These are phyloP conservation scores for Xylaria arbuscula DNA, from an alignment of 2,329 filamentous ascomycete genomes.

Conservation along the genomic window DNA sequence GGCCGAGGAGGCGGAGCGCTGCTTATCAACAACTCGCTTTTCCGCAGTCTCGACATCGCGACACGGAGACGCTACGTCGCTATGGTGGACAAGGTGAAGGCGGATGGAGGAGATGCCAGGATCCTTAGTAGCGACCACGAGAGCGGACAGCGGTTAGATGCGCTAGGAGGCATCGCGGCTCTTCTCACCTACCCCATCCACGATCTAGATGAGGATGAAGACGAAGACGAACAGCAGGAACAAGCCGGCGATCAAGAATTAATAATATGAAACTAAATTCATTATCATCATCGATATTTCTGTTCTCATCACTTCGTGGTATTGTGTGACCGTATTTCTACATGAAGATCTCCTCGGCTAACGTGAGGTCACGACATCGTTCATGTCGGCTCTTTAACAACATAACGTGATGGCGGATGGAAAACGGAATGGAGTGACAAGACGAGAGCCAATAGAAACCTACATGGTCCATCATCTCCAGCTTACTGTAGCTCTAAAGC, in stretches of 20 bases:
- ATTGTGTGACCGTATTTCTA: background rate
- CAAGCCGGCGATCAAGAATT: conserved; percentile 42
- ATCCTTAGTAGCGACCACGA: conserved; percentile 95
- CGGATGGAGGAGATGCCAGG: conserved; percentile 85
- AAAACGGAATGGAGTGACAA: background rate
- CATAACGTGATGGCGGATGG: background rate
- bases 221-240: conserved; percentile 51
- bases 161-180: conserved; percentile 86
- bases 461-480: background rate
- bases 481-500: background rate
- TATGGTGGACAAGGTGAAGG: conserved; percentile 88
- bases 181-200: conserved; percentile 89
- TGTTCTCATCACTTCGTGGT: background rate
- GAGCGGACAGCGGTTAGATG: conserved; percentile 86
- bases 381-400: background rate
- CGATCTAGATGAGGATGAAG: conserved; percentile 75
- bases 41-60: conserved; percentile 82
- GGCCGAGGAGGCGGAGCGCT: conserved; percentile 86
- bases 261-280: conserved; percentile 44
- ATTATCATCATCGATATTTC: background rate
- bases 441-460: background rate
- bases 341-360: background rate
- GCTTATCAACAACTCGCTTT: conserved; percentile 87
- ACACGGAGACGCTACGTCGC: conserved; percentile 83
- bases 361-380: background rate